Evolutionary conservation across 805 yeast genomes (phyloP).

Genomic region (Yamadazyma olivae): DNA sequence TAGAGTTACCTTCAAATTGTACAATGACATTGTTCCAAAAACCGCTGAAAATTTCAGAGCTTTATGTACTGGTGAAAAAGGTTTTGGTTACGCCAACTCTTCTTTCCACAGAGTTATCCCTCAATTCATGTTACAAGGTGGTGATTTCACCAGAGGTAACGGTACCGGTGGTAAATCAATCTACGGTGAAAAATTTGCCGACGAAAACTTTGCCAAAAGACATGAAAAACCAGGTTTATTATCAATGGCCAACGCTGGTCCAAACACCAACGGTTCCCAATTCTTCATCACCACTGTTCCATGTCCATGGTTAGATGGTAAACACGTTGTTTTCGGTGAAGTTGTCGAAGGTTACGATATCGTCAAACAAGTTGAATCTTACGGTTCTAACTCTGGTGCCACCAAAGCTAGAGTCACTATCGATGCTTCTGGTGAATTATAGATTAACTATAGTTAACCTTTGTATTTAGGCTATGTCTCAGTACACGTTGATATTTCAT

Average conservation of each 20-base stretch:
- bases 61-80: constrained; percentile 88
- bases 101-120: constrained; percentile 97
- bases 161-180: constrained; percentile 94
- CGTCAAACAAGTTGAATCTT: constrained; percentile 58
- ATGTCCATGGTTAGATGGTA: constrained; percentile 76
- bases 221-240: constrained; percentile 80
- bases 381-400: constrained; percentile 66
- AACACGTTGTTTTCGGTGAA: constrained; percentile 78
- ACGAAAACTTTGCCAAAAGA: constrained; percentile 66
- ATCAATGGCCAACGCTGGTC: constrained; percentile 93
- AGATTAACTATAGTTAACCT: constrained; percentile 14
- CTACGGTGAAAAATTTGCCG: constrained; percentile 66
- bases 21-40: constrained; percentile 61
- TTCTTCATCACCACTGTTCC: constrained; percentile 83
- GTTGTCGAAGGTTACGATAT: constrained; percentile 61
- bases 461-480: too few species aligned
- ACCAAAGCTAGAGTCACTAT: constrained; percentile 63
- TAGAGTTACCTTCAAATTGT: constrained; percentile 74
- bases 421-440: constrained; percentile 58
- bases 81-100: constrained; percentile 82
- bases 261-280: constrained; percentile 90
- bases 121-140: constrained; percentile 92
- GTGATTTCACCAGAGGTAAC: constrained; percentile 57
- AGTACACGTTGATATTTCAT: too few species aligned
- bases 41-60: constrained; percentile 82